Evolutionary conservation across 495 filamentous ascomycete species (phyloP).

Genomic region (Tuber brumale): DNA sequence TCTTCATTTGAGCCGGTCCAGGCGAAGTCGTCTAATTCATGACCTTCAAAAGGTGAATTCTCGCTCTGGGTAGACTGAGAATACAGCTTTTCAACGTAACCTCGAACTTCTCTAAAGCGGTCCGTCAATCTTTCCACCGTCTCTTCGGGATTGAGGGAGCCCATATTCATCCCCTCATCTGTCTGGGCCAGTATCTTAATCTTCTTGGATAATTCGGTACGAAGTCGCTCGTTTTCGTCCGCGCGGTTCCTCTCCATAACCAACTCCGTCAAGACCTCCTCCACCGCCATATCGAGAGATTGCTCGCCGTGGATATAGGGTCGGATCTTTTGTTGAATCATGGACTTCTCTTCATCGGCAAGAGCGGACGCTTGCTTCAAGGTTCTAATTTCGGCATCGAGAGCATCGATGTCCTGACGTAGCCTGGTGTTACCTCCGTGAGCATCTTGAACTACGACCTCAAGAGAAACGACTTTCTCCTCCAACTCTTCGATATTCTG

Average conservation of each 20-base stretch:
- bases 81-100: conserved; percentile 30
- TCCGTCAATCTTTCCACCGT: conserved; percentile 36
- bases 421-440: conserved; percentile 19
- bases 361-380: conserved; percentile 18
- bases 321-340: conserved; percentile 39
- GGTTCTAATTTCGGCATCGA: conserved; percentile 19
- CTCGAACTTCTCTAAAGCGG: conserved; percentile 34
- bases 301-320: conserved; percentile 36
- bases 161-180: conserved; percentile 16
- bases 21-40: conserved; percentile 30
- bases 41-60: conserved; percentile 25
- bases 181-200: conserved; percentile 34
- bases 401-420: conserved; percentile 16
- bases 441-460: conserved; percentile 13
- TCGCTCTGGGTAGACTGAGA: conserved; percentile 4
- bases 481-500: conserved; percentile 20
- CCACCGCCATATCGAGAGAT: conserved; percentile 41
- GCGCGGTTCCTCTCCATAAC: conserved; percentile 40
- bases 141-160: conserved; percentile 32
- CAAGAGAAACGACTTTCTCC: conserved; percentile 25
- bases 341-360: conserved; percentile 34
- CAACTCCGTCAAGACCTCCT: conserved; percentile 39
- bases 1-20: conserved; percentile 38
- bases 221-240: conserved; percentile 33
- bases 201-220: conserved; percentile 31